Evolutionary conservation across 257 asterid species (phyloP).

Genomic region (Paraleonurus japonicus): DNA sequence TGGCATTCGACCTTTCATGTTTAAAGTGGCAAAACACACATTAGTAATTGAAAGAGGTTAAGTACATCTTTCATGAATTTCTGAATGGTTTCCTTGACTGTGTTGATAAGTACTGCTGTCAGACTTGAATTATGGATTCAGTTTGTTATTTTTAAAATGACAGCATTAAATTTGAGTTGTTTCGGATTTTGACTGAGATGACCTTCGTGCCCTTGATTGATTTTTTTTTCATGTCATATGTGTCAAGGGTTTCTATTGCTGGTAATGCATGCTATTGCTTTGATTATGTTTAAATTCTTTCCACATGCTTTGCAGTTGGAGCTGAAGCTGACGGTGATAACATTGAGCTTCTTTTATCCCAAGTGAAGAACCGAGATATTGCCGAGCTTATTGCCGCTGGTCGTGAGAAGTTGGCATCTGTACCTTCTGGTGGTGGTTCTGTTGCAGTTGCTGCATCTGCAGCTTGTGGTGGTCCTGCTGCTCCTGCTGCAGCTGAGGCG

Average conservation of each 20-base stretch:
- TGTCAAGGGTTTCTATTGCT: not conserved
- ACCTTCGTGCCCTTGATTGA: not conserved
- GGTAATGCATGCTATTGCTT: not conserved
- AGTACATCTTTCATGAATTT: not conserved
- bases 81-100: not conserved
- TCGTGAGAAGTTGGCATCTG: conserved; percentile 35
- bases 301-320: conserved; percentile 27
- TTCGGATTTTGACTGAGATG: not conserved
- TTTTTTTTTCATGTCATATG: not conserved
- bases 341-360: conserved; percentile 29
- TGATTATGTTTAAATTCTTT: not conserved
- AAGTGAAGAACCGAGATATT: conserved; percentile 27
- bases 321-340: conserved; percentile 25
- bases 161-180: not conserved
- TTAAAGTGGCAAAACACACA: not conserved
- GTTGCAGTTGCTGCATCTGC: conserved; percentile 30
- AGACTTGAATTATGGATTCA: not conserved
- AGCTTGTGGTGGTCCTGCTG: conserved; percentile 28
- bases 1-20: not conserved
- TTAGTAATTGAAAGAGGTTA: not conserved
- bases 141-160: not conserved
- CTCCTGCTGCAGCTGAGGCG: conserved; percentile 37
- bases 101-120: not conserved
- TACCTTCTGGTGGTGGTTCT: conserved; percentile 36
- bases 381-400: conserved; percentile 35